These are phyloP conservation scores for Neopestalotiopsis clavispora DNA, from an alignment of 2,329 filamentous ascomycete genomes.

Conservation along the genomic window DNA sequence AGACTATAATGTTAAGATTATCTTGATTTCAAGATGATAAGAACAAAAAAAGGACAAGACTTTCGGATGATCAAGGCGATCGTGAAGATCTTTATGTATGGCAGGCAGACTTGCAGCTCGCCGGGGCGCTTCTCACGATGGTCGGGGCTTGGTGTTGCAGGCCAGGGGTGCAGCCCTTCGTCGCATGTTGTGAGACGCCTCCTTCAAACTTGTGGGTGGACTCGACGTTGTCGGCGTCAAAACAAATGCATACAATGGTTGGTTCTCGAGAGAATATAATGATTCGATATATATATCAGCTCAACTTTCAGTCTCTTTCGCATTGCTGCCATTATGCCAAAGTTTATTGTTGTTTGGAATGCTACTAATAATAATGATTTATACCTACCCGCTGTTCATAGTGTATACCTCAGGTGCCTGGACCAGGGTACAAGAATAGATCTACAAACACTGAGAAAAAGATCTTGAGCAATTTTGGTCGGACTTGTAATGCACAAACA, in stretches of 20 bases:
- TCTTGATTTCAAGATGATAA: neutral
- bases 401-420: too few relatives aligned
- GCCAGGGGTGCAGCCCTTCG: neutral
- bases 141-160: slow-evolving; percentile 11
- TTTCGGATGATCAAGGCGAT: slow-evolving; percentile 9
- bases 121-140: neutral
- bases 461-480: too few relatives aligned
- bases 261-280: neutral
- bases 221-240: neutral
- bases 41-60: neutral
- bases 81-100: slow-evolving; percentile 8
- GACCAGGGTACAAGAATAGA: too few relatives aligned
- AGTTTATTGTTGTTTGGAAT: too few relatives aligned
- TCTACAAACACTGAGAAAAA: too few relatives aligned
- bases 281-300: neutral
- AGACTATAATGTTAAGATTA: neutral
- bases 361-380: too few relatives aligned
- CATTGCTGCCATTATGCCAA: too few relatives aligned
- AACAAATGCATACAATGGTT: neutral
- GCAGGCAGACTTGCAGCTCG: neutral
- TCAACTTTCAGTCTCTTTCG: too few relatives aligned
- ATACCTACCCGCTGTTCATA: too few relatives aligned
- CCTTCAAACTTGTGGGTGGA: slow-evolving; percentile 15
- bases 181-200: slow-evolving; percentile 12
- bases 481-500: too few relatives aligned